These are phyloP conservation scores for Arctium minus DNA, from an alignment of 129 eudicot genomes.

Conservation along the genomic window DNA sequence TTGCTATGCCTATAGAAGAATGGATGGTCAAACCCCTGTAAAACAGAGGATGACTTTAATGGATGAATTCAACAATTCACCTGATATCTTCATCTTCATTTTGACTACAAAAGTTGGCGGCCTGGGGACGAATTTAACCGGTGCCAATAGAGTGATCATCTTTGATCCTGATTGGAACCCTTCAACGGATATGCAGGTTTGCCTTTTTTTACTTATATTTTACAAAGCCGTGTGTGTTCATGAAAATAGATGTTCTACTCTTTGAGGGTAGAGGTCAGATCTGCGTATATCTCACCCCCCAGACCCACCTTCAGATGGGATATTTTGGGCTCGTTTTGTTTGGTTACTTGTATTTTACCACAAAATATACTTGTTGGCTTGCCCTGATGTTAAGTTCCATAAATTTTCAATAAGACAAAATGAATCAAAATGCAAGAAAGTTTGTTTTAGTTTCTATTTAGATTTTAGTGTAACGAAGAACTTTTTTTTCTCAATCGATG, in stretches of 20 bases:
- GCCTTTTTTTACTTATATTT: constrained; percentile 11
- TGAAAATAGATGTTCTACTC: background rate
- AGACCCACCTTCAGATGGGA: background rate
- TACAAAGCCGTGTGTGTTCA: background rate
- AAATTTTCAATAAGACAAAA: background rate
- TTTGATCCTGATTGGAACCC: constrained; percentile 99
- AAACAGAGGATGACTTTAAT: constrained; percentile 81
- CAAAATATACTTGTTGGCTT: background rate
- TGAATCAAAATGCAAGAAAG: background rate
- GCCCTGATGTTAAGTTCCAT: background rate
- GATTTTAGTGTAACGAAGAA: too few relatives aligned
- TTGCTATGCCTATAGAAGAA: constrained; percentile 67
- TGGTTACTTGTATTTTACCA: background rate
- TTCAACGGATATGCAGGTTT: constrained; percentile 94
- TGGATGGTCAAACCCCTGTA: constrained; percentile 93
- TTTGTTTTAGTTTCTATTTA: too few relatives aligned
- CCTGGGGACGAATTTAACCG: constrained; percentile 88
- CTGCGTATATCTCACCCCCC: background rate
- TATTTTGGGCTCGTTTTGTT: background rate
- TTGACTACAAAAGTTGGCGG: constrained; percentile 98
- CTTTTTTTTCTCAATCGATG: background rate
- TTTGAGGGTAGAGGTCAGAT: background rate
- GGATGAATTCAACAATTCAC: constrained; percentile 80
- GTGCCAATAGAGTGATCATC: constrained; percentile 92
- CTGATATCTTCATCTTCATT: constrained; percentile 76